Percentiles rank a stretch among this genome's conserved stretches.
Evolutionary conservation across 192 early-diverging fungal species (phyloP).

Genomic region (Backusella liffmaniae): DNA sequence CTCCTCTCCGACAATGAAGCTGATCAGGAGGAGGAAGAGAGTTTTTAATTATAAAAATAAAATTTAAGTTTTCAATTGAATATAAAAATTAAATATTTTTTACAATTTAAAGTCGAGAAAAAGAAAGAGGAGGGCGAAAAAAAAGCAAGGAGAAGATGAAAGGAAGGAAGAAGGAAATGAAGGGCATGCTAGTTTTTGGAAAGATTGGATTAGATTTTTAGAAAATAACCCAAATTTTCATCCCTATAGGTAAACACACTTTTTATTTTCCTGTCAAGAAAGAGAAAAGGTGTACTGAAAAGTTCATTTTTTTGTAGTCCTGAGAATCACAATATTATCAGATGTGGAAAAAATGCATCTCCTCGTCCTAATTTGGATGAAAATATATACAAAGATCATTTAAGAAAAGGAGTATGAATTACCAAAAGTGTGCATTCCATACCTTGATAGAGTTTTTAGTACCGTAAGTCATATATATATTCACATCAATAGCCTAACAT

Average conservation of each 20-base stretch:
- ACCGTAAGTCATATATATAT: slow-evolving; percentile 5
- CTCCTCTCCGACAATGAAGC: too few species aligned
- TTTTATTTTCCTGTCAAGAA: not conserved
- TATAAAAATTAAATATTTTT: not conserved
- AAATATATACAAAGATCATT: not conserved
- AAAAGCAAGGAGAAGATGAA: too few species aligned
- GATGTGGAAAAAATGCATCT: not conserved
- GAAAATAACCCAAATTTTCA: not conserved
- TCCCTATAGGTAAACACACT: not conserved
- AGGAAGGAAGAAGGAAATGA: too few species aligned
- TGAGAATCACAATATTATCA: not conserved
- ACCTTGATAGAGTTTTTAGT: slow-evolving; percentile 1
- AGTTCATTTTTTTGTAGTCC: not conserved
- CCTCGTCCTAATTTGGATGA: slow-evolving; percentile 1
- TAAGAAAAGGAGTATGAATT: not conserved
- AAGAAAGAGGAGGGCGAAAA: not conserved
- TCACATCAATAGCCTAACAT: not conserved
- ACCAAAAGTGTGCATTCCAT: not conserved
- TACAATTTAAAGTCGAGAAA: not conserved
- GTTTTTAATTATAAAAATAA: too few species aligned
- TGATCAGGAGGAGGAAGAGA: too few species aligned
- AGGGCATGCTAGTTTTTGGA: not conserved
- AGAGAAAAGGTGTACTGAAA: not conserved
- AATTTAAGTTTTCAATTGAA: too few species aligned
- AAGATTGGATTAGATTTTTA: not conserved